Conservation (phyloP, 2,329 filamentous ascomycete species). For the Plectosphaerella cucumerina region DNA sequence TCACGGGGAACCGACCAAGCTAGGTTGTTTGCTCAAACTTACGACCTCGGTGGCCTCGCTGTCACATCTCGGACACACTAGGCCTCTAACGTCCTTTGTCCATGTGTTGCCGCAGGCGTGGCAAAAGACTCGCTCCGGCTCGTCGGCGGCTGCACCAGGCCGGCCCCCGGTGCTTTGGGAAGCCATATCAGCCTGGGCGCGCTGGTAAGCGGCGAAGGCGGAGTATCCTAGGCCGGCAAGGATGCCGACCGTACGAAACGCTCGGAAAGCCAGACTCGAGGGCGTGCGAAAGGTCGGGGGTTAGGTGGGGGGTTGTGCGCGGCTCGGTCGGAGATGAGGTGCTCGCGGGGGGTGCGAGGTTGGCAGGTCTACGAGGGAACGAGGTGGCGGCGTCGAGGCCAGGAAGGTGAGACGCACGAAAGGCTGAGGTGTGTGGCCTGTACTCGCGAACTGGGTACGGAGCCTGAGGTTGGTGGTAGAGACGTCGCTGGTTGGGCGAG, state of each 20-base stretch:
- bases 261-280: conserved; percentile 53
- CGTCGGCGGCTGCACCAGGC: conserved; percentile 37
- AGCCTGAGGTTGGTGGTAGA: too few relatives aligned
- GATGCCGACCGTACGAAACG: conserved; percentile 49
- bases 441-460: too few relatives aligned
- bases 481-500: too few relatives aligned
- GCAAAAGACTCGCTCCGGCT: conserved; percentile 76
- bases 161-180: conserved; percentile 18
- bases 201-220: conserved; percentile 51
- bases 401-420: too few relatives aligned
- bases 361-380: too few relatives aligned
- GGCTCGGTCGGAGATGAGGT: too few relatives aligned
- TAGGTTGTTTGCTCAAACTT: conserved; percentile 28
- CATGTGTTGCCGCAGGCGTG: conserved; percentile 79
- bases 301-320: too few relatives aligned
- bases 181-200: conserved; percentile 38
- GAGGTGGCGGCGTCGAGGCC: too few relatives aligned
- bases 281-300: neutral
- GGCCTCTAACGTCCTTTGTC: conserved; percentile 64
- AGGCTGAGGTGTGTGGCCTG: too few relatives aligned
- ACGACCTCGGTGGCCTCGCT: conserved; percentile 86
- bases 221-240: conserved; percentile 55
- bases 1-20: neutral
- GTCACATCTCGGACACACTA: conserved; percentile 73
- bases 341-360: too few relatives aligned